Evolutionary conservation across 2,329 filamentous ascomycete species (phyloP).

Genomic region (Dothideomycetes sp.): DNA sequence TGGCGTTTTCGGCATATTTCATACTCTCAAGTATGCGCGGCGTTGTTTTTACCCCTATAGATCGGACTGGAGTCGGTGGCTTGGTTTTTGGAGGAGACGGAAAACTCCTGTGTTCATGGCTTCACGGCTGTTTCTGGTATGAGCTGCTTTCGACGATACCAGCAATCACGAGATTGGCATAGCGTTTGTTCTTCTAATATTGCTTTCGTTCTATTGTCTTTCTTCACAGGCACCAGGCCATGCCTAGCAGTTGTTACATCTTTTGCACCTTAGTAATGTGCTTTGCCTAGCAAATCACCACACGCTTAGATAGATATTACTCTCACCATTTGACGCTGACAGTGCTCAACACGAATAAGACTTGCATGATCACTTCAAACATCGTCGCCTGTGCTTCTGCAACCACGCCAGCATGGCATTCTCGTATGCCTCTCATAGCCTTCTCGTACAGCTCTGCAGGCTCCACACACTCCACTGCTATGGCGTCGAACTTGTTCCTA

Average conservation of each 20-base stretch:
- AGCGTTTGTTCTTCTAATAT: neutral
- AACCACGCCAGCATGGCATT: no score
- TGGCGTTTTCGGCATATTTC: slow-evolving; percentile 5
- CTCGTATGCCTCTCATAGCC: no score
- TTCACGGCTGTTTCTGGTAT: neutral
- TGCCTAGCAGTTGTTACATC: neutral
- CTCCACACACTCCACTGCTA: no score
- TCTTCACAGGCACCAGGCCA: neutral
- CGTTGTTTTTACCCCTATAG: slow-evolving; percentile 7
- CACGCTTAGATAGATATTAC: neutral
- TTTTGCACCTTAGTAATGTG: neutral
- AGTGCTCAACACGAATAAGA: no score
- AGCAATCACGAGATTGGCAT: neutral
- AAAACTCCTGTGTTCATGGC: neutral
- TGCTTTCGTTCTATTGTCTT: neutral
- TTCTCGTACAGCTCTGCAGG: no score
- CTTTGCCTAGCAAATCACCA: neutral
- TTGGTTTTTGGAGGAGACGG: neutral
- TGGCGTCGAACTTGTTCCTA: no score
- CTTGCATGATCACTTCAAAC: no score
- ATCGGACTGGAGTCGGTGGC: slow-evolving; percentile 6
- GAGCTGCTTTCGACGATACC: neutral
- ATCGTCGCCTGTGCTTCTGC: no score
- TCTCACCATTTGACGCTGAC: neutral
- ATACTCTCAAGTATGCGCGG: slow-evolving; percentile 4